These are phyloP conservation scores for Cladophialophora psammophila DNA, from an alignment of 2,329 filamentous ascomycete species.

Conservation along the genomic window DNA sequence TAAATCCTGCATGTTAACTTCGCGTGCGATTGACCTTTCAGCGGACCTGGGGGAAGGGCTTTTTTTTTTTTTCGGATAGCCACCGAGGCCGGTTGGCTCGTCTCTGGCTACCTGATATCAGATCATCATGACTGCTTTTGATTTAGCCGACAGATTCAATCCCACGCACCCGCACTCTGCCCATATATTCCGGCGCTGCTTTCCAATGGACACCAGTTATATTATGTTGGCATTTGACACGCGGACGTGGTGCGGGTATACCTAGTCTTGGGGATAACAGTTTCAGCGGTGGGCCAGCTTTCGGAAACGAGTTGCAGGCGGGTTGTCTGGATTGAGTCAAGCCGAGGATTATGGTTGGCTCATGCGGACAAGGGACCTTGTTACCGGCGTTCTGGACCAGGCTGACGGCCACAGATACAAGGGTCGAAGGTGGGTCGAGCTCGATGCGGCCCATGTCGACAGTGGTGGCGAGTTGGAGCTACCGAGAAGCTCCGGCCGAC, in stretches of 20 bases:
- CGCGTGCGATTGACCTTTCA: not conserved
- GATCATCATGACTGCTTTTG: constrained; percentile 1
- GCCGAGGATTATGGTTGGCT: not conserved
- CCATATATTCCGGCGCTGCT: not conserved
- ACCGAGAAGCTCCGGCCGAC: not conserved
- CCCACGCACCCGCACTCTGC: not conserved
- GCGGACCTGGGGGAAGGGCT: not conserved
- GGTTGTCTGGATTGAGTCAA: constrained; percentile 1
- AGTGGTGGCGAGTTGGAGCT: not conserved
- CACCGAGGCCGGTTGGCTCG: not conserved
- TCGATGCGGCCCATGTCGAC: not conserved
- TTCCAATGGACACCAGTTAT: not conserved
- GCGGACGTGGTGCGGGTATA: not conserved
- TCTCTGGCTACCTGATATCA: not conserved
- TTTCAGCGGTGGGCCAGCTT: not conserved
- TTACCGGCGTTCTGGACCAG: constrained; percentile 6
- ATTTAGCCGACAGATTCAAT: not conserved
- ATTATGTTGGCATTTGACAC: not conserved
- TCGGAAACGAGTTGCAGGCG: not conserved
- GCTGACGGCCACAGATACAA: constrained; percentile 1
- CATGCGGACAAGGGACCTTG: not conserved
- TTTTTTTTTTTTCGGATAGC: not conserved
- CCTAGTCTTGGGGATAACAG: not conserved
- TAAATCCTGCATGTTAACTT: not conserved
- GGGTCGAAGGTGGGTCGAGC: not conserved